These are phyloP conservation scores for Debaryomycetaceae sp. DNA, from an alignment of 1,139 yeast species.

Conservation along the genomic window DNA sequence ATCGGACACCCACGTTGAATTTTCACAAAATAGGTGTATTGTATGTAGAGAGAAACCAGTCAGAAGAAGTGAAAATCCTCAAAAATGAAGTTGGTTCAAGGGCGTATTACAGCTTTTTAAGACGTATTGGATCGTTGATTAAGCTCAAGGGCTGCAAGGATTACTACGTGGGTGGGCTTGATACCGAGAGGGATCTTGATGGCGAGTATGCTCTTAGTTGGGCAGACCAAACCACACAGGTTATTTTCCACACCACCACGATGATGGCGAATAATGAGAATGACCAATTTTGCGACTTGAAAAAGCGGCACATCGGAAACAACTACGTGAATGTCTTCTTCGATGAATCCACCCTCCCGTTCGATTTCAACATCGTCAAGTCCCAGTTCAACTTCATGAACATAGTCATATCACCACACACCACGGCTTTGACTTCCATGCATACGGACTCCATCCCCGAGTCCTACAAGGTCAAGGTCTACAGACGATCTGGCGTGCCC, in stretches of 20 bases:
- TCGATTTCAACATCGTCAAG: conserved; percentile 67
- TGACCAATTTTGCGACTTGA: conserved; percentile 49
- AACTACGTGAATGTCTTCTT: conserved; percentile 76
- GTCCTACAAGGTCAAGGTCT: conserved; percentile 60
- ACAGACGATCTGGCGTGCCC: conserved; percentile 67
- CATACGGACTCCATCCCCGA: conserved; percentile 7
- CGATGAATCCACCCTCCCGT: conserved; percentile 66
- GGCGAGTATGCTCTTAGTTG: conserved; percentile 76
- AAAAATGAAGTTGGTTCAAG: conserved; percentile 63
- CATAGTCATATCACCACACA: conserved; percentile 73
- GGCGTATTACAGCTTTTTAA: conserved; percentile 57
- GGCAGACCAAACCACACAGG: conserved; percentile 68
- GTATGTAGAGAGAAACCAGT: conserved; percentile 69
- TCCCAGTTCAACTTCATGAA: conserved; percentile 82
- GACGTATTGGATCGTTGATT: conserved; percentile 56
- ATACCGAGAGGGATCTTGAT: conserved; percentile 62
- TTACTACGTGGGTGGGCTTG: conserved; percentile 78
- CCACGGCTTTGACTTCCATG: conserved; percentile 2
- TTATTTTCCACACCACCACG: conserved; percentile 76
- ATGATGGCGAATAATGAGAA: conserved; percentile 61
- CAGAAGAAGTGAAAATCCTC: conserved; percentile 60
- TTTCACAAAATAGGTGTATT: conserved; percentile 77
- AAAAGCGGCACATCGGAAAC: conserved; percentile 85
- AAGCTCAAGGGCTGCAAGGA: conserved; percentile 51
- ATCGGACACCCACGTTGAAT: conserved; percentile 74